A percentile compares a stretch with the other conserved stretches of the same genome.
These are phyloP conservation scores for Microstegium vimineum DNA, from an alignment of 176 grass and related monocot species.

Conservation along the genomic window DNA sequence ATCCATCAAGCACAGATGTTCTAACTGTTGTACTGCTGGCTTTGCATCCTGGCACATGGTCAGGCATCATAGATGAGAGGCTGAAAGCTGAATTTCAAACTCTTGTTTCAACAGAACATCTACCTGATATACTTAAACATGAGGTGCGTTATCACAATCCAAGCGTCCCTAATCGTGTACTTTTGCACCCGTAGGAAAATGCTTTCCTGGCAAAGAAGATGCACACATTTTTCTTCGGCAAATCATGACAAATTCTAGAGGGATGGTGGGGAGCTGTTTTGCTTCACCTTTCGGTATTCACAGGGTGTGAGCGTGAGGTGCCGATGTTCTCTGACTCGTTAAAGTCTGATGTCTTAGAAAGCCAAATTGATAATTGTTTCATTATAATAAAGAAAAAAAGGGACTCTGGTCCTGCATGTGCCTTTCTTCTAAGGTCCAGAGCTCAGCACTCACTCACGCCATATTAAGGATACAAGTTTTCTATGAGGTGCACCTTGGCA, in stretches of 20 bases:
- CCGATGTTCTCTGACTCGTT: background rate
- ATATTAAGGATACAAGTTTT: background rate
- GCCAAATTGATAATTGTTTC: background rate
- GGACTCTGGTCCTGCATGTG: background rate
- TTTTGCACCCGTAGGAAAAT: slow-evolving; percentile 18
- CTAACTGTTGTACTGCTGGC: slow-evolving; percentile 69
- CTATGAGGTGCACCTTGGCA: background rate
- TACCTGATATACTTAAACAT: slow-evolving; percentile 57
- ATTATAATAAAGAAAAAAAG: background rate
- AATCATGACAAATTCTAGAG: background rate
- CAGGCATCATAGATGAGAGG: slow-evolving; percentile 33
- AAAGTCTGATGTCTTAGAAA: background rate
- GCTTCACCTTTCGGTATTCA: background rate
- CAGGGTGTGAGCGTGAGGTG: background rate
- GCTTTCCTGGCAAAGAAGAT: background rate
- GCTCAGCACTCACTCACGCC: background rate
- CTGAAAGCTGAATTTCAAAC: slow-evolving; percentile 61
- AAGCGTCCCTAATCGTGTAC: slow-evolving; percentile 12
- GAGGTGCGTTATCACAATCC: slow-evolving; percentile 47
- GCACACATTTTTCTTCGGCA: background rate
- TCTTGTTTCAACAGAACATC: slow-evolving; percentile 54
- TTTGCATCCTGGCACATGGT: slow-evolving; percentile 59
- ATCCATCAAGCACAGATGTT: slow-evolving; percentile 49
- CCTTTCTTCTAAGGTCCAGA: background rate
- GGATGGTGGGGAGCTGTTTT: background rate